Percentiles rank a stretch among this genome's conserved stretches.
phyloP scores from a whole-genome alignment of 2,329 filamentous ascomycete genomes.

The Venturia pyrina region DNA sequence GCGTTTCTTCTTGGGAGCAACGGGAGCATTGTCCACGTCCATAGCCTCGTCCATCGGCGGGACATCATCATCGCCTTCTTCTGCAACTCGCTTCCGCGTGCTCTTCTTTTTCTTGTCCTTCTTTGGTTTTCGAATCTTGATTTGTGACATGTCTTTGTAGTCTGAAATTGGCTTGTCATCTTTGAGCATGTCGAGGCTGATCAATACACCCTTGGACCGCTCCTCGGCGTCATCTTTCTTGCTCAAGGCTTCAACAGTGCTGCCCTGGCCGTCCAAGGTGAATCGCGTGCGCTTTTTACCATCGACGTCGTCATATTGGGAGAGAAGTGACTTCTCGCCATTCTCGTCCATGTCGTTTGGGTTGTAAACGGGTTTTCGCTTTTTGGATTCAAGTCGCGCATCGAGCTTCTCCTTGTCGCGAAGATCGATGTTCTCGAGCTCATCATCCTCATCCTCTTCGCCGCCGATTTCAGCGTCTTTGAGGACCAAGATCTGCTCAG shows the following conservation, averaged over 20 bases:
- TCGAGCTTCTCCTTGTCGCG: conserved; percentile 61
- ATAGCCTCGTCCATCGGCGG: conserved; percentile 41
- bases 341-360: conserved; percentile 58
- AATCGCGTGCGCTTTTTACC: conserved; percentile 86
- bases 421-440: conserved; percentile 69
- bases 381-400: conserved; percentile 76
- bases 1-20: conserved; percentile 46
- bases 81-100: conserved; percentile 58
- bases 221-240: conserved; percentile 44
- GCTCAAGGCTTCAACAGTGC: conserved; percentile 48
- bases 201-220: conserved; percentile 52
- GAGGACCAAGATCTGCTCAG: conserved; percentile 86
- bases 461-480: conserved; percentile 76
- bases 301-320: conserved; percentile 90
- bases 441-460: conserved; percentile 67
- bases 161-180: conserved; percentile 62
- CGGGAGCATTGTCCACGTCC: conserved; percentile 55
- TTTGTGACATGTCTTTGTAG: conserved; percentile 74
- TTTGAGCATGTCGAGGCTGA: conserved; percentile 63
- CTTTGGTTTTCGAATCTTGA: conserved; percentile 92
- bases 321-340: conserved; percentile 58
- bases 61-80: conserved; percentile 32
- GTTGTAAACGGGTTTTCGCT: conserved; percentile 78
- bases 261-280: conserved; percentile 71
- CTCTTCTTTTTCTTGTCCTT: conserved; percentile 67